phyloP scores from a whole-genome alignment of 495 filamentous ascomycete species.

The Parachaetomium inaequale region DNA sequence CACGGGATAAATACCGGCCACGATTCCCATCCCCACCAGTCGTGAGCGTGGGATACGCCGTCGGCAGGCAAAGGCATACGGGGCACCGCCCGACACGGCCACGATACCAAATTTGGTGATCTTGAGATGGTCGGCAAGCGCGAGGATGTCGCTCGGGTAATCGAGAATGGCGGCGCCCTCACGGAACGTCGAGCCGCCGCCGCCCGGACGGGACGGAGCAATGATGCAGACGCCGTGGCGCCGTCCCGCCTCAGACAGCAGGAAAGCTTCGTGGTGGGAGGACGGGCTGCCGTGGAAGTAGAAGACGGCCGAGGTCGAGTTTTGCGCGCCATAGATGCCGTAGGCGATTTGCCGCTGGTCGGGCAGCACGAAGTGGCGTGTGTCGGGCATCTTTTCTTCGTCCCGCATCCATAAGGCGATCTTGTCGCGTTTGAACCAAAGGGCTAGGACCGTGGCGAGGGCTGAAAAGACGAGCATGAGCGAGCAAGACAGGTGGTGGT shows the following conservation, averaged over 20 bases:
- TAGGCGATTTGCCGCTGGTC: constrained; percentile 1
- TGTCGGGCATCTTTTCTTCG: neutral
- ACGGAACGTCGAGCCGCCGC: constrained; percentile 1
- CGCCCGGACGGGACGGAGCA: neutral
- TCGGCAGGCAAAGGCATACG: constrained; percentile 4
- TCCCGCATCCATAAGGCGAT: neutral
- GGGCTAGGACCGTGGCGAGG: neutral
- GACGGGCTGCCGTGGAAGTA: constrained; percentile 11
- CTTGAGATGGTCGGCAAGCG: neutral
- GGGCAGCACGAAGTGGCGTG: neutral
- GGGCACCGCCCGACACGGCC: constrained; percentile 5
- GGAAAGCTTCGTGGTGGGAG: constrained; percentile 10
- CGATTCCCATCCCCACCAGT: neutral
- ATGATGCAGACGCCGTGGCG: neutral
- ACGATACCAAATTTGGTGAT: constrained; percentile 2
- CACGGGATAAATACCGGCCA: neutral
- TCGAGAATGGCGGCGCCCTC: neutral
- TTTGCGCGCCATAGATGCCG: neutral
- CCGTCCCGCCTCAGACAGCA: neutral
- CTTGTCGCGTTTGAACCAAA: neutral
- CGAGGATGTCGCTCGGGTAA: constrained; percentile 2
- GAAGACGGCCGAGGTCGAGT: neutral
- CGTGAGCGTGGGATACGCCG: neutral
- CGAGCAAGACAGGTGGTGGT: neutral
- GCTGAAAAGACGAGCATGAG: neutral